Evolutionary conservation across 2,329 filamentous ascomycete genomes (phyloP), one percentile per base, ranked within the genome.

Genomic region (Colletotrichum melonis): DNA sequence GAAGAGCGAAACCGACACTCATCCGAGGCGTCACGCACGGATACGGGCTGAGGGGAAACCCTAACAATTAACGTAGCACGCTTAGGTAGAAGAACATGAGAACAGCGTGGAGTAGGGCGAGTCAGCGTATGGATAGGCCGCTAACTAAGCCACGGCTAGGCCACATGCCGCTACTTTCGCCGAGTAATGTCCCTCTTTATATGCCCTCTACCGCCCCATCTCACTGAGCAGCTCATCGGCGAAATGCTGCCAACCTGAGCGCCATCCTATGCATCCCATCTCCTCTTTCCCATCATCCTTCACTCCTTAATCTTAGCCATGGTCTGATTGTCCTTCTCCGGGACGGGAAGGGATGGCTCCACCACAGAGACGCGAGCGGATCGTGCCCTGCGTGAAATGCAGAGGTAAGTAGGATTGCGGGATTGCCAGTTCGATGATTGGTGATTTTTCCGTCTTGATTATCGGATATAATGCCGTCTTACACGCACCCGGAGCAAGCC

Each of bases 171-270:
- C 54, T 42, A 22, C 28, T 54, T 54, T 55, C 64, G 55, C 55
- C 55, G 57, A 68, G 42, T 62, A 30, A 55, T 62, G 30, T 62
- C 65, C 65, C 38, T 38, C 38, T 54, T 68, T 62, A 68, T 52
- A 55, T 35, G 26, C 22, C 22, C 55, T 24, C 24, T n/a, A 19
- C 24, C 35, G 28, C 16, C 12, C 30, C 35, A 38, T 42, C 46
- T 28, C 56, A 55, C 22, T 49, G 16, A 24, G 26, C 14, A n/a
- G 59, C 0, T 3, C 16, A 32, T 28, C 65, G 65, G 56, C 65
- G 65, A 68, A 68, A 42, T 62, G 30, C 46, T 68, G 28, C 65
- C 65, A n/a, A 30, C 65, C 30, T 68, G 57, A 46, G 65, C 64
- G 32, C 58, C 49, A 54, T 54, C n/a, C 22, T n/a, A 9, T 54